These are phyloP conservation scores for Botrytis elliptica DNA, from an alignment of 2,329 filamentous ascomycete genomes.

Conservation along the genomic window DNA sequence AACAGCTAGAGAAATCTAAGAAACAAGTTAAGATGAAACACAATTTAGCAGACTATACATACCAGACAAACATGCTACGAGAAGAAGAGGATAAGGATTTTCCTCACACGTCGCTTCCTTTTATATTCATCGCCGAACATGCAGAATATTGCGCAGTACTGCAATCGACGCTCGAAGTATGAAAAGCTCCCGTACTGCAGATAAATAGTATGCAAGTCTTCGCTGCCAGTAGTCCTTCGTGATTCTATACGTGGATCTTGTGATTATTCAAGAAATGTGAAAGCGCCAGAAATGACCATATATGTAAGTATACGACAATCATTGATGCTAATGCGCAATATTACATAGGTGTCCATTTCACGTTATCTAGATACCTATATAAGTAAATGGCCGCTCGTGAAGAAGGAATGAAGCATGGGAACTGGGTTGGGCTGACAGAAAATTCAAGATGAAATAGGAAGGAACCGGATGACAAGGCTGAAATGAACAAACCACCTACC, in stretches of 20 bases:
- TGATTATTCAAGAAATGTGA: accelerated
- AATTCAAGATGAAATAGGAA: background rate
- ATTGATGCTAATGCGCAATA: background rate
- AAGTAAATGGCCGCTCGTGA: background rate
- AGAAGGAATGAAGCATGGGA: background rate
- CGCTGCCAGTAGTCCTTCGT: background rate
- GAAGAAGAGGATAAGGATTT: background rate
- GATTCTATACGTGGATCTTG: background rate
- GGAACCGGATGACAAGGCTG: background rate
- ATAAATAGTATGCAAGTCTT: background rate
- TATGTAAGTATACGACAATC: too few species aligned
- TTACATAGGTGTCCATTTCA: background rate
- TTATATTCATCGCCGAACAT: background rate
- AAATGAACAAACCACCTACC: background rate
- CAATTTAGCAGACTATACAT: background rate
- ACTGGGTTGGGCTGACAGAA: background rate
- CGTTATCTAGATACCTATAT: background rate
- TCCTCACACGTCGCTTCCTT: background rate
- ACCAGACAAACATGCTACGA: background rate
- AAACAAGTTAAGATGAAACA: background rate
- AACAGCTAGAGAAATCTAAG: background rate
- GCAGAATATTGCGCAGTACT: background rate
- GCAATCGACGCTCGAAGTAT: background rate
- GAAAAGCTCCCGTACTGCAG: background rate
- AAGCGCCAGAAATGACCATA: background rate